Base-by-base conservation (phyloP, 768 basidiomycete genomes). In the Auriscalpium orientale region DNA sequence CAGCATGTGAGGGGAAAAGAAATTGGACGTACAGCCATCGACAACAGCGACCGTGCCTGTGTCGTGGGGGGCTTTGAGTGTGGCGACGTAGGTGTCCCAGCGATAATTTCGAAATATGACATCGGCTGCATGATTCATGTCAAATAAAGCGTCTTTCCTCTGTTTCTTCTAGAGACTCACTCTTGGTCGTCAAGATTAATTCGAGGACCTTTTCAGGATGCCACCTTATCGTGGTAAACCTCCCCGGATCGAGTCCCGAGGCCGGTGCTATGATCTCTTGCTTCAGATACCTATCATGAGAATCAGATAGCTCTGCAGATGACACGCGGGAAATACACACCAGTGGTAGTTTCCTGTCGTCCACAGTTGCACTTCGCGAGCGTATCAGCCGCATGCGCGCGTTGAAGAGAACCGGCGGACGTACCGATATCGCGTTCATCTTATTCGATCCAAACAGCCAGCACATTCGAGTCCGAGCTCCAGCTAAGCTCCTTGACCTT, bases 341-440 rank as follows among this genome's bases (percentile, higher is more conserved):
- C 97, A 98, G 66, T 98, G 87, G 68, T 97, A 98, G 66, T 99
- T 99, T 34, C 89, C 85, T 8, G 79, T 91, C 1, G 91, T 89
- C 93, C 94, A 99, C 0, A 98, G 73, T 72, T 99, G 97, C 16
- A 98, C 91, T 86, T 67, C 43, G 48, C 52, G n/a, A 21, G 28
- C 35, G 50, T 55, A 46, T 40, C 22, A 51, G 28, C 28, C 5
- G 28, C 28, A 28, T 28, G 28, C 4, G 2, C 28, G 28, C 28
- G 28, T 28, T 28, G 28, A 28, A 28, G 28, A 62, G 44, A 64
- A 53, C 51, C 21, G 16, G 50, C 15, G 28, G 34, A 72, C 83
- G 67, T 64, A 91, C 90, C 85, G 51, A 85, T 72, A 70, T 98
- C 91, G 2, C 79, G 79, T 9, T 76, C 73, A 37, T 81, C 75